Percentiles rank a stretch among this genome's conserved stretches.
Conservation (phyloP, 768 basidiomycete genomes). For the Pisolithus orientalis region DNA sequence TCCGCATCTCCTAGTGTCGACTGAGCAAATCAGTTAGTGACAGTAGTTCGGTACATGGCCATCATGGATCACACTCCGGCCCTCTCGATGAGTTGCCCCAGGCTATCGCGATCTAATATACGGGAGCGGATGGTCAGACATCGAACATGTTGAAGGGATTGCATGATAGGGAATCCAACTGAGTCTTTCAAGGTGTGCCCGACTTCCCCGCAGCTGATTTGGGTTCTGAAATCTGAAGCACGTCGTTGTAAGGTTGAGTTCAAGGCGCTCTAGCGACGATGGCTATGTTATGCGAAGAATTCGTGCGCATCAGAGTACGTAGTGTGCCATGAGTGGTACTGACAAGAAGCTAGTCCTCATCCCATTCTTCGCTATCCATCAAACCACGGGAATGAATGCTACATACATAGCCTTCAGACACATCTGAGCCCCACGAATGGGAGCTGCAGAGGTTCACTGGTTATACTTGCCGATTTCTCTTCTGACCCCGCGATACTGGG, state of each 20-base stretch:
- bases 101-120: constrained; percentile 61
- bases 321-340: constrained; percentile 56
- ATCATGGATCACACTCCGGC: no score
- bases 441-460: no score
- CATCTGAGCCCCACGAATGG: no score
- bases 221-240: constrained; percentile 1
- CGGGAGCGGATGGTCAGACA: constrained; percentile 82
- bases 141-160: constrained; percentile 58
- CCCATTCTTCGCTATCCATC: constrained; percentile 48
- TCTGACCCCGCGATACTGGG: no score
- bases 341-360: constrained; percentile 57
- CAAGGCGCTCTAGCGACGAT: constrained; percentile 64
- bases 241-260: constrained; percentile 63
- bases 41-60: no score
- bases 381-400: constrained; percentile 63
- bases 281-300: constrained; percentile 87
- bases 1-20: no score
- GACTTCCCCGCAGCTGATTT: neutral
- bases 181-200: constrained; percentile 76
- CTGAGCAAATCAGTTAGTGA: no score
- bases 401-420: constrained; percentile 36
- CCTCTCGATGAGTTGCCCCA: no score
- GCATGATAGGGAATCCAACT: constrained; percentile 77
- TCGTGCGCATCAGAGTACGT: constrained; percentile 80
- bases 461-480: no score